Evolutionary conservation across 257 asterid genomes (phyloP).

Genomic region (Capsicum baccatum): DNA sequence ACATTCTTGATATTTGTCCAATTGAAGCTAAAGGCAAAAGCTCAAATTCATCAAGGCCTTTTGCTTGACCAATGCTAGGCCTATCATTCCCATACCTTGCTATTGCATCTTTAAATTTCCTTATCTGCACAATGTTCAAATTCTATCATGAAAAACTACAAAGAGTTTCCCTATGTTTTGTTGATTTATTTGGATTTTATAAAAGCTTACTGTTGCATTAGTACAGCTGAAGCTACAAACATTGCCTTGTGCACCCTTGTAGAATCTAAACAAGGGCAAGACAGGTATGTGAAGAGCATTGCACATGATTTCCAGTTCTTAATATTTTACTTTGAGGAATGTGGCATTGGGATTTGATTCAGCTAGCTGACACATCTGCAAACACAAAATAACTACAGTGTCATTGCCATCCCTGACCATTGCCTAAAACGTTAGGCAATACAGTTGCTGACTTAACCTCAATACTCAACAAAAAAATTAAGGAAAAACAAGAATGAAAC

Average conservation of each 20-base stretch:
- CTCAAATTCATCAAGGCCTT: slow-evolving; percentile 22
- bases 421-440: not conserved
- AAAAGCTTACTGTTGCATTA: slow-evolving; percentile 44
- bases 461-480: not conserved
- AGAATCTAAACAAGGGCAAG: slow-evolving; percentile 50
- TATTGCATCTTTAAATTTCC: slow-evolving; percentile 81
- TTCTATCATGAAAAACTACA: not conserved
- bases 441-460: not conserved
- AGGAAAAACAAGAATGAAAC: not conserved
- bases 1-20: not conserved
- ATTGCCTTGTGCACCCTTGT: slow-evolving; percentile 48
- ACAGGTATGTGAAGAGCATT: slow-evolving; percentile 42
- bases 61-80: slow-evolving; percentile 58
- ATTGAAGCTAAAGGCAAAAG: slow-evolving; percentile 1
- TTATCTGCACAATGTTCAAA: slow-evolving; percentile 35
- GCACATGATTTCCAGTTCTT: slow-evolving; percentile 48
- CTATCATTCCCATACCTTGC: slow-evolving; percentile 64
- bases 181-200: too few species aligned
- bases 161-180: too few species aligned
- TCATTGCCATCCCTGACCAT: slow-evolving; percentile 41
- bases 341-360: slow-evolving; percentile 50
- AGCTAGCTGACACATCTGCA: slow-evolving; percentile 53
- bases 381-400: not conserved
- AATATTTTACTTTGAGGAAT: slow-evolving; percentile 50
- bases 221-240: slow-evolving; percentile 56